phyloP scores from a whole-genome alignment of 257 asterid genomes.

The Coffea canephora region DNA sequence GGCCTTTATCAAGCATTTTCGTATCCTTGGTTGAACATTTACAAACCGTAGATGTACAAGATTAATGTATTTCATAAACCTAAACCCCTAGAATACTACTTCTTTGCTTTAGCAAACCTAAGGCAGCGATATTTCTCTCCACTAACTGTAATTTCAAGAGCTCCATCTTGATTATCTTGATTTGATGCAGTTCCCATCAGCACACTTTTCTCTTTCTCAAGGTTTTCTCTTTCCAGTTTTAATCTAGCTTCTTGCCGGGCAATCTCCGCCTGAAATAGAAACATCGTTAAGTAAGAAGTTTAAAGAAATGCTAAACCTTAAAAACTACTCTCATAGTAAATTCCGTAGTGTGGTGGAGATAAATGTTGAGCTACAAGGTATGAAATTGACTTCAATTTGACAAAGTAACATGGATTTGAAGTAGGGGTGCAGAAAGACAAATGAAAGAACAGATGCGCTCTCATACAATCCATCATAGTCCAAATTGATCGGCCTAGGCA shows the following conservation, averaged over 20 bases:
- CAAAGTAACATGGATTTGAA: background rate
- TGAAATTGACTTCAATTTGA: background rate
- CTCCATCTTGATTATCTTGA: conserved; percentile 98
- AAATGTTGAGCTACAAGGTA: background rate
- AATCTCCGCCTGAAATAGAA: conserved; percentile 73
- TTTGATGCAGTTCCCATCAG: conserved; percentile 98
- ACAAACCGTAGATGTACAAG: too few species aligned
- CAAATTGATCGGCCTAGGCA: background rate
- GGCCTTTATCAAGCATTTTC: background rate
- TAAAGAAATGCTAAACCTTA: background rate
- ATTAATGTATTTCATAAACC: conserved; percentile 11
- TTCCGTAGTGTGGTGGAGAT: background rate
- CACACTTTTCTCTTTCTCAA: conserved; percentile 95
- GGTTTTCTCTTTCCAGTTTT: conserved; percentile 90
- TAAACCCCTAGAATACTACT: conserved; percentile 35
- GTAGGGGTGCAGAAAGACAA: background rate
- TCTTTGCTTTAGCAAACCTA: conserved; percentile 97
- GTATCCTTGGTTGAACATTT: too few species aligned
- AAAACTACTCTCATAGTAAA: background rate
- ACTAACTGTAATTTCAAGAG: conserved; percentile 94
- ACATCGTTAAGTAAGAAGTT: conserved; percentile 10
- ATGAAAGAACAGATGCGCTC: background rate
- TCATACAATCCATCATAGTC: background rate
- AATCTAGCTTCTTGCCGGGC: conserved; percentile 93
- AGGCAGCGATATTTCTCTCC: conserved; percentile 98